Evolutionary conservation across 805 yeast genomes (phyloP).

Genomic region (Ogataea parapolymorpha): DNA sequence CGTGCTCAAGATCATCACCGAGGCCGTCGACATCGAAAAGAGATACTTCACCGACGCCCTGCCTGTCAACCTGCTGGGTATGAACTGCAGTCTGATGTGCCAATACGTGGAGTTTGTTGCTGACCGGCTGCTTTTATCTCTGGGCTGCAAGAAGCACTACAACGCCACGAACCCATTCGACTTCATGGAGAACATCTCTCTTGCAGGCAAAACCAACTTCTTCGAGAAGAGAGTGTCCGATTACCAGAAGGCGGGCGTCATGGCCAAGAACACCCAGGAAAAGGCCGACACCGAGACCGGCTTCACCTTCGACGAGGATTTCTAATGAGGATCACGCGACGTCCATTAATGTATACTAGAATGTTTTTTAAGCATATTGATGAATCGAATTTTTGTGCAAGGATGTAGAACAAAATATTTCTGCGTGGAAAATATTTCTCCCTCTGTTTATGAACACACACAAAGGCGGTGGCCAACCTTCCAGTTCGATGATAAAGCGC

Average conservation of each 20-base stretch:
- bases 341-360: conserved; percentile 14
- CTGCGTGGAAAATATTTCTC: conserved; percentile 2
- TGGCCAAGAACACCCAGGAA: conserved; percentile 61
- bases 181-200: conserved; percentile 97
- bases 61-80: conserved; percentile 90
- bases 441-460: conserved; percentile 5
- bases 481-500: conserved; percentile 27
- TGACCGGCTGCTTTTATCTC: conserved; percentile 86
- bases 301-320: conserved; percentile 91
- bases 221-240: conserved; percentile 98
- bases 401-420: conserved; percentile 4
- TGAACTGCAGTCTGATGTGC: conserved; percentile 92
- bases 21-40: conserved; percentile 93
- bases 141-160: conserved; percentile 87
- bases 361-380: background rate
- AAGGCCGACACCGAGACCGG: conserved; percentile 44
- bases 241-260: conserved; percentile 99
- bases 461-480: background rate
- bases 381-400: conserved; percentile 2
- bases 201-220: conserved; percentile 98
- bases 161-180: conserved; percentile 93
- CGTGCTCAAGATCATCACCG: conserved; percentile 83
- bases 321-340: conserved; percentile 41
- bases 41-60: conserved; percentile 93
- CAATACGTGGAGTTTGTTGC: conserved; percentile 98